phyloP scores from a whole-genome alignment of 108 stramenopile genomes.

The Epithemia pelagica region DNA sequence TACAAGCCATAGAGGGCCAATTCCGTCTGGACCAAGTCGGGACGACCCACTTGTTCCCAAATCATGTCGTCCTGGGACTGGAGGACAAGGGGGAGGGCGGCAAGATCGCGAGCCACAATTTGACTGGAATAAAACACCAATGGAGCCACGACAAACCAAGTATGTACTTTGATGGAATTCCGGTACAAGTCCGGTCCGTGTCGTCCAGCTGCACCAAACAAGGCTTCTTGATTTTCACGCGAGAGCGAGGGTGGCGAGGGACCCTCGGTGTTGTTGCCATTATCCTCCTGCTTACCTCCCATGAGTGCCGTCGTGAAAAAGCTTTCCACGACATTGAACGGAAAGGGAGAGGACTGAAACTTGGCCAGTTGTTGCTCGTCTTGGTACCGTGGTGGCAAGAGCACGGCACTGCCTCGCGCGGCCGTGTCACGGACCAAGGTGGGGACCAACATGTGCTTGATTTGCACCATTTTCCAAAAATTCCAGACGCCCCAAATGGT shows the following conservation, averaged over 20 bases:
- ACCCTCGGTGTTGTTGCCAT: no score
- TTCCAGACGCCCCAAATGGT: conserved; percentile 28
- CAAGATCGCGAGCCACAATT: conserved; percentile 23
- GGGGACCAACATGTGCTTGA: conserved; percentile 30
- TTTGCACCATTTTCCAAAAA: conserved; percentile 31
- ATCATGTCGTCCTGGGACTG: not conserved
- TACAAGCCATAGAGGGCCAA: conserved; percentile 21
- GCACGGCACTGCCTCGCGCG: conserved; percentile 13
- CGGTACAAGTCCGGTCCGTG: conserved; percentile 26
- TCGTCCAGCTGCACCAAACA: conserved; percentile 29
- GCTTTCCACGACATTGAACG: conserved; percentile 17
- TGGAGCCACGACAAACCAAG: conserved; percentile 27
- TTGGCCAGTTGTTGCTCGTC: conserved; percentile 12
- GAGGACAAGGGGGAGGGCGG: conserved; percentile 5
- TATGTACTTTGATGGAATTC: conserved; percentile 34
- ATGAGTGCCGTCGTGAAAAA: conserved; percentile 4
- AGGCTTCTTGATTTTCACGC: conserved; percentile 16
- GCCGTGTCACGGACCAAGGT: conserved; percentile 14
- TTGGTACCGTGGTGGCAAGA: conserved; percentile 24
- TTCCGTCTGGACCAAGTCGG: conserved; percentile 19
- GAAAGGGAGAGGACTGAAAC: conserved; percentile 23
- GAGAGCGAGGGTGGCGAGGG: no score
- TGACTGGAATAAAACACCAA: conserved; percentile 28
- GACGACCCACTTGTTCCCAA: conserved; percentile 12
- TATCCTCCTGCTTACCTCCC: conserved; percentile 11